Evolutionary conservation across 306 rosid genomes (phyloP), one percentile per base, ranked within the genome.

Genomic region (Rosa persica): DNA sequence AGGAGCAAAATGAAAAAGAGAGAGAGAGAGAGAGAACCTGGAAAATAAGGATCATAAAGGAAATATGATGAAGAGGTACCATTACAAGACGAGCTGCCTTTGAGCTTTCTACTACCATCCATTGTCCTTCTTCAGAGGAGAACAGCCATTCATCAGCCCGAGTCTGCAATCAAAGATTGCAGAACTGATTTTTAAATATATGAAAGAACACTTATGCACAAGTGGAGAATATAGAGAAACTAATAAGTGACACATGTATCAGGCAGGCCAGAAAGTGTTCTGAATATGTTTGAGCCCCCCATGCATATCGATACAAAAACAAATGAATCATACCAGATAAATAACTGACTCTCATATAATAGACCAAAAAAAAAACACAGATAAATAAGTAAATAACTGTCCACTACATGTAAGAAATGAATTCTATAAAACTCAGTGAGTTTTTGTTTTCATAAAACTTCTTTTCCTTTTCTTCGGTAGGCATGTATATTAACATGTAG

Each of bases 121-220:
- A 95, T 79, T 92, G 97, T 62, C 98, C 98, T 83, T 95, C 98
- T 88, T 91, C 96, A 66, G 98, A 95, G 80, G 87, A 83, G 89
- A 92, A 95, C 73, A 95, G 89, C 98, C 98, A 94, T 74, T 94
- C 98, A 34, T 79, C 91, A 60, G 90, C 89, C 51, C 98, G 93
- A 64, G 81, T 80, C 97, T 94, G 93, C 78, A 78, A 91, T 83
- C 67, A 51, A 82, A 82, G 22, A 85, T 70, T 77, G 70, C 43
- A 77, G 67, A 76, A 78, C 70, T 70, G 52, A 81, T 74, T 76
- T 67, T 15, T 4, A 17, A 51, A 16, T 51, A 51, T 15, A 58
- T 2, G 11, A 79, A 68, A 42, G 78, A 79, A 66, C 51, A 75
- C 52, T 54, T 51, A n/a, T 42, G 71, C 74, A 67, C 23, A 70